Percentiles rank a stretch among this genome's conserved stretches.
phyloP scores from a whole-genome alignment of 305 asterid species.

The Solanum hybrid region DNA sequence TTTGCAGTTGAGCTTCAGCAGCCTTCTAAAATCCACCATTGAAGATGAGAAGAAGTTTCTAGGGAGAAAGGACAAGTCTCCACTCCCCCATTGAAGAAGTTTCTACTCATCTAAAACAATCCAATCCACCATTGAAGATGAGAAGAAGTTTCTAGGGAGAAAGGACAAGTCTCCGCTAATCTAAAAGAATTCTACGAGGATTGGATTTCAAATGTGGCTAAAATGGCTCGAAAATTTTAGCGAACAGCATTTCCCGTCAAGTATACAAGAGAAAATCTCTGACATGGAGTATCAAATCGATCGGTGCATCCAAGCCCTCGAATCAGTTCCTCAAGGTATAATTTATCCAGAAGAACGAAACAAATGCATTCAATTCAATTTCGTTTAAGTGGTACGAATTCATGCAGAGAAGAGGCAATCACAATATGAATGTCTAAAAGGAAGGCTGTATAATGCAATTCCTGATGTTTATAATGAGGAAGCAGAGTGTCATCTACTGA shows the following conservation, averaged over 20 bases:
- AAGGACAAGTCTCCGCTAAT: not conserved
- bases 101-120: too few species aligned
- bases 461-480: not conserved
- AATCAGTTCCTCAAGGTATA: not conserved
- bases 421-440: not conserved
- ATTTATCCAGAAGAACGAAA: not conserved
- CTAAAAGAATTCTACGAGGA: not conserved
- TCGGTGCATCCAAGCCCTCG: accelerated
- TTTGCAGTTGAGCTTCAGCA: too few species aligned
- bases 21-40: too few species aligned
- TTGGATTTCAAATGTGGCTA: not conserved
- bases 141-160: too few species aligned
- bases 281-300: not conserved
- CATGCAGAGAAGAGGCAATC: not conserved
- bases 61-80: not conserved
- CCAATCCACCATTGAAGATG: too few species aligned
- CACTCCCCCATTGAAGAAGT: not conserved
- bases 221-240: not conserved
- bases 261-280: not conserved
- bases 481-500: accelerated
- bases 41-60: not conserved
- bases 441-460: not conserved
- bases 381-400: not conserved
- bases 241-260: not conserved
- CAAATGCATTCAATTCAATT: accelerated